Evolutionary conservation across 73 alveolate species (phyloP).

Genomic region (Stentor roeselii): DNA sequence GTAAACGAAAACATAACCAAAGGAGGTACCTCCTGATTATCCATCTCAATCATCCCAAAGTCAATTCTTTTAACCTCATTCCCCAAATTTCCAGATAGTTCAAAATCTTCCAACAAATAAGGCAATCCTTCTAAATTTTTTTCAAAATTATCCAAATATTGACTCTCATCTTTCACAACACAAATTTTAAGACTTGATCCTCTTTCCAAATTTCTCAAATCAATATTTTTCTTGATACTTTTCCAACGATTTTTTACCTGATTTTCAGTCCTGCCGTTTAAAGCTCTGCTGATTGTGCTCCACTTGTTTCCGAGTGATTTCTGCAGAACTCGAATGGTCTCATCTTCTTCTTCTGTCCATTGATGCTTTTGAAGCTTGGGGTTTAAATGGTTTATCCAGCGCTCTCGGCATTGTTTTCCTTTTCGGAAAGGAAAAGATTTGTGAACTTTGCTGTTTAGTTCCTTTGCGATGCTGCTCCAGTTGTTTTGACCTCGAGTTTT

Average conservation of each 20-base stretch:
- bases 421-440: slow-evolving; percentile 29
- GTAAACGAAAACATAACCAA: too few relatives aligned
- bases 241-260: slow-evolving; percentile 58
- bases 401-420: slow-evolving; percentile 85
- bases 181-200: too few relatives aligned
- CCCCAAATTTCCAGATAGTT: too few relatives aligned
- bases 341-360: slow-evolving; percentile 79
- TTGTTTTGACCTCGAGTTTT: not conserved
- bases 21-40: too few relatives aligned
- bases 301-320: slow-evolving; percentile 76
- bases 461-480: not conserved
- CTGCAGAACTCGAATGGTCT: slow-evolving; percentile 46
- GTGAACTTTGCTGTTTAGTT: not conserved
- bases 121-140: too few relatives aligned
- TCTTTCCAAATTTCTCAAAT: too few relatives aligned
- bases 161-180: too few relatives aligned
- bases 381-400: slow-evolving; percentile 78
- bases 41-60: too few relatives aligned
- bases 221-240: not conserved
- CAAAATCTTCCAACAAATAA: too few relatives aligned
- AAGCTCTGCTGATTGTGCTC: slow-evolving; percentile 63
- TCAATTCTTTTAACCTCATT: too few relatives aligned
- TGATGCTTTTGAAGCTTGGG: slow-evolving; percentile 70
- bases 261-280: slow-evolving; percentile 81
- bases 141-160: too few relatives aligned